Evolutionary conservation across 192 early-diverging fungal genomes (phyloP), one percentile per base, ranked within the genome.

Genomic region (Backusella tarrabulga): DNA sequence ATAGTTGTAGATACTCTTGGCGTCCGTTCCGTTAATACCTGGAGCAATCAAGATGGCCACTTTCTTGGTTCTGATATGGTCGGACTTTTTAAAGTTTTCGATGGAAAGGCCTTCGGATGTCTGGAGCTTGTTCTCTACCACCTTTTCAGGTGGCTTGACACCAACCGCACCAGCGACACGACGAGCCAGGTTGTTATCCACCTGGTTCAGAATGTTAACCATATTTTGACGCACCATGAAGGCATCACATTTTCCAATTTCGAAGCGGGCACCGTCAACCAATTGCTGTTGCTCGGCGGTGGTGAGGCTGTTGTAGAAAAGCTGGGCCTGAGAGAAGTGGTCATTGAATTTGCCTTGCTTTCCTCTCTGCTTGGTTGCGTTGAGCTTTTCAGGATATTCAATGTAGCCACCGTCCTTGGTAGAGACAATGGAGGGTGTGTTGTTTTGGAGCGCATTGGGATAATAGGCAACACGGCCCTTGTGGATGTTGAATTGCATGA

Each of bases 231-330:
- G 72, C 12, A 80, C 60, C 14, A 68, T 35, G 15, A 17, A 12
- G 36, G 73, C 72, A 19, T 74, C 29, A 4, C 38, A 68, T 40
- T 82, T 85, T 9, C 76, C 76, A 52, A 85, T 60, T 29, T 85
- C 83, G 29, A 83, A 85, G 12, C 73, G 66, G 42, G 82, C 78
- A 34, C 14, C 83, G 32, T 76, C 74, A 2, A 83, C 72, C n/a
- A 85, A 21, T 23, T 83, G 82, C 26, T 84, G 60, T 11, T 81
- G 68, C 41, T 83, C 83, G 19, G 63, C 67, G 12, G 32, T 11
- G 5, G 83, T 68, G 3, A 80, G 32, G 17, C 79, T 81, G 69
- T 85, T 85, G 46, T 78, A 85, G 52, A 85, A 85, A 3, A 85
- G 38, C 9, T 81, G 79, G 2, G 83, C 75, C 17, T 85, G 83